phyloP scores from a whole-genome alignment of 345 rosid species.

The Citrus trifoliata region DNA sequence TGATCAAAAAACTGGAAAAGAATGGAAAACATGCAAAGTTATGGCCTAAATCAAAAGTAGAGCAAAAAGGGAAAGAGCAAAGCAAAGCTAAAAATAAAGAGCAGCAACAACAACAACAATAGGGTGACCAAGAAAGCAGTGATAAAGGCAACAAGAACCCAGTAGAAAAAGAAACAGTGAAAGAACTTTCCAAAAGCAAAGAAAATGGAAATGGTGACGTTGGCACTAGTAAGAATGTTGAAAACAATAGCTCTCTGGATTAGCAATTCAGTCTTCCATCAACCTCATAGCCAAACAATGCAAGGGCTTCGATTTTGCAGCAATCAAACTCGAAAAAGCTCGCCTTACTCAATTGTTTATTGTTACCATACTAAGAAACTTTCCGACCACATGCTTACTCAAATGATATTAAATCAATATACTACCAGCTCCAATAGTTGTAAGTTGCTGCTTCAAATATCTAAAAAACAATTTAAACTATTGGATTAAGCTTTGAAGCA shows the following conservation, averaged over 20 bases:
- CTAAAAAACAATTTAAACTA: no score
- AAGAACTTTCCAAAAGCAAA: conserved; percentile 14
- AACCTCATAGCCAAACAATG: no score
- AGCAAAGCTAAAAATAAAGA: conserved; percentile 39
- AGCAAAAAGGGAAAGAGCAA: conserved; percentile 28
- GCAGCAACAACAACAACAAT: background rate
- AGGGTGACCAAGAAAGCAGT: conserved; percentile 38
- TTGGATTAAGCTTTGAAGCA: no score
- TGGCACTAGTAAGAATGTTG: conserved; percentile 12
- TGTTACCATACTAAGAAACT: no score
- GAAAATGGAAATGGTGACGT: conserved; percentile 27
- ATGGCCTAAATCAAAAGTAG: conserved; percentile 38
- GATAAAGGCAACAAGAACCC: conserved; percentile 27
- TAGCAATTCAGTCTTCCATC: no score
- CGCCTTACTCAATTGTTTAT: conserved; percentile 61
- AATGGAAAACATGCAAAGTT: conserved; percentile 66
- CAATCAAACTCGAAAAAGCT: conserved; percentile 89
- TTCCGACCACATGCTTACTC: no score
- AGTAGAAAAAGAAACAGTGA: conserved; percentile 13
- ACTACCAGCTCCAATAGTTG: no score
- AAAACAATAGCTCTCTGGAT: background rate
- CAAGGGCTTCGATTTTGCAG: conserved; percentile 45
- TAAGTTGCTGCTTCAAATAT: no score
- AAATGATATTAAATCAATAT: no score
- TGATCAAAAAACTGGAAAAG: conserved; percentile 60